These are phyloP conservation scores for Hypoxylon sp. DNA, from an alignment of 2,329 filamentous ascomycete species.

Conservation along the genomic window DNA sequence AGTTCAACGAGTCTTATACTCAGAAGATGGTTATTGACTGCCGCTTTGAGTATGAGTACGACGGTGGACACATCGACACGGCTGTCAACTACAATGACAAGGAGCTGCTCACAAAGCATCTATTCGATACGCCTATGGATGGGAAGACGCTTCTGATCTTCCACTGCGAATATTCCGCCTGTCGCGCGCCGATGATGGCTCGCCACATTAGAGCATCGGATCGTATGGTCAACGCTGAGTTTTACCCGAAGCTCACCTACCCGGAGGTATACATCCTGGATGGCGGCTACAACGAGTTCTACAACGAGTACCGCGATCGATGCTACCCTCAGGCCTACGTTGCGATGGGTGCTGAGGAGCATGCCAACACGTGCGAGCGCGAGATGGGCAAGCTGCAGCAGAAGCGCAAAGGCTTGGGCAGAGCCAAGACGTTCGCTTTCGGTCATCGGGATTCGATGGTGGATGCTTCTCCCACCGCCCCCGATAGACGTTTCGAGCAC, in stretches of 20 bases:
- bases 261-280: conserved; percentile 97
- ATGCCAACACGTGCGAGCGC: conserved; percentile 91
- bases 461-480: conserved; percentile 67
- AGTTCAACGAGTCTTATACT: conserved; percentile 78
- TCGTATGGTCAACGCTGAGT: conserved; percentile 82
- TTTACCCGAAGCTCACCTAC: conserved; percentile 89
- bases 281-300: conserved; percentile 95
- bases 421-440: conserved; percentile 95
- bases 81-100: conserved; percentile 98
- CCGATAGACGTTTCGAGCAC: conserved; percentile 53
- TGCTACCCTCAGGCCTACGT: conserved; percentile 97
- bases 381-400: conserved; percentile 94
- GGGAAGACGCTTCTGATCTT: conserved; percentile 85
- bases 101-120: conserved; percentile 78
- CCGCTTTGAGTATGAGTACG: conserved; percentile 98
- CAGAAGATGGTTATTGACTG: conserved; percentile 92
- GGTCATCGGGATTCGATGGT: conserved; percentile 71
- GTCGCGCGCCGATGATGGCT: conserved; percentile 95
- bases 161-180: conserved; percentile 98
- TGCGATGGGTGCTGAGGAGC: conserved; percentile 92
- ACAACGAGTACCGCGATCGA: conserved; percentile 75
- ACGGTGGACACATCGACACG: conserved; percentile 92
- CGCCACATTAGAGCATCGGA: conserved; percentile 91
- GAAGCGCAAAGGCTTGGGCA: conserved; percentile 78
- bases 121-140: conserved; percentile 74